A percentile compares a stretch with the other conserved stretches of the same genome.
Evolutionary conservation across 768 basidiomycete genomes (phyloP).

Genomic region (Leccinum arenicola): DNA sequence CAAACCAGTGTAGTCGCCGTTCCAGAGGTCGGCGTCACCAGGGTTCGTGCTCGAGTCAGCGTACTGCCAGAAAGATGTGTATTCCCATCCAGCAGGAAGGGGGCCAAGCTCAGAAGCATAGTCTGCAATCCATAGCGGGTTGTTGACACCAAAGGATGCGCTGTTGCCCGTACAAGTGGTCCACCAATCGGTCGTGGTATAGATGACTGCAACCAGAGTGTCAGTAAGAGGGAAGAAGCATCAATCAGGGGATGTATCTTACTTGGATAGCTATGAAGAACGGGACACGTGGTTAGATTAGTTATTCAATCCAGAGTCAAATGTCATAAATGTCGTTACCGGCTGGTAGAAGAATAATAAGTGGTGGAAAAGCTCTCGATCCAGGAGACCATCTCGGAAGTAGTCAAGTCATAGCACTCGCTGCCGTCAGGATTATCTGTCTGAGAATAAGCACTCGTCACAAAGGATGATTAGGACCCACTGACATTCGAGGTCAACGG

Average conservation of each 20-base stretch:
- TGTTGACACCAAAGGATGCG: constrained; percentile 44
- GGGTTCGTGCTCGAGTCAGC: constrained; percentile 53
- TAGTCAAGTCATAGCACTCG: constrained; percentile 52
- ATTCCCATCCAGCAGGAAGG: constrained; percentile 59
- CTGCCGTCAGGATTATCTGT: constrained; percentile 51
- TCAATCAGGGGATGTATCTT: constrained; percentile 5
- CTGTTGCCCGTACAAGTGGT: constrained; percentile 61
- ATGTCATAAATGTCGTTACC: constrained; percentile 30
- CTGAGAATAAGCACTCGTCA: neutral
- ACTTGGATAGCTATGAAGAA: constrained; percentile 41
- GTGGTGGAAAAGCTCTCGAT: constrained; percentile 60
- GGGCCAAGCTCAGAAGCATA: constrained; percentile 49
- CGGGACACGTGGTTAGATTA: neutral
- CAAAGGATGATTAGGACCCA: constrained; percentile 7
- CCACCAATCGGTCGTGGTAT: constrained; percentile 70
- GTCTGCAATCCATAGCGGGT: constrained; percentile 61
- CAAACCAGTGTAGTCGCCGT: constrained; percentile 47
- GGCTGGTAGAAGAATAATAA: constrained; percentile 46
- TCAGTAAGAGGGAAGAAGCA: neutral
- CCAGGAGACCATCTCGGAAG: constrained; percentile 61
- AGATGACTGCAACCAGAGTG: constrained; percentile 42
- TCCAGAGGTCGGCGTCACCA: constrained; percentile 57
- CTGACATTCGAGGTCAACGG: constrained; percentile 60
- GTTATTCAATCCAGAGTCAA: neutral
- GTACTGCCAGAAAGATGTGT: constrained; percentile 60